Evolutionary conservation across 331 rosid species (phyloP), one percentile per base, ranked within the genome.

Genomic region (Pyrus hybrid): DNA sequence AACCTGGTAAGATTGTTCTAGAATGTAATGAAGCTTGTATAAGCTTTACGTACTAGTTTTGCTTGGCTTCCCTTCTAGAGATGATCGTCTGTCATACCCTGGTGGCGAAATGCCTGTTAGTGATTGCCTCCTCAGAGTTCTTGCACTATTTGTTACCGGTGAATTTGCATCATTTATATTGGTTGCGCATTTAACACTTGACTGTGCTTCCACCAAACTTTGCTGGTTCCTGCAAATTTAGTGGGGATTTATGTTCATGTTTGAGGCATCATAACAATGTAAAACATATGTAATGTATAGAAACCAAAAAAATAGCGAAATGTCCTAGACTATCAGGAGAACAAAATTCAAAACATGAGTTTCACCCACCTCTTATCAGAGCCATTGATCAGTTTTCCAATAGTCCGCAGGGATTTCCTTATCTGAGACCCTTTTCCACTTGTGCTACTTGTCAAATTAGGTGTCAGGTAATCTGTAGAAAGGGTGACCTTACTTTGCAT

Each of bases 371-470:
- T 92, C 81, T 87, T 94, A 20, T 94, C 99, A 67, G 93, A 87
- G 72, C 96, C 96, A 76, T 85, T 94, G 26, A 94, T 94, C 77
- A 94, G 85, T 77, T 94, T 94, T 61, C 99, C 97, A 22, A 94
- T 94, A 56, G 98, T 91, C 83, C 96, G 79, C 66, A 92, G 71
- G 54, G 99, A 90, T 89, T 84, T 94, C 79, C 96, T 85, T 63
- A 94, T 85, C n/a, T 90, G 96, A 13, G 93, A 94, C 28, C 95
- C 96, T 82, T 92, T 94, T 41, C 95, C 93, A 76, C 79, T 86
- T 20, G 88, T 56, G 84, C 87, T 81, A 75, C 82, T 47, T 6
- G 47, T 63, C 74, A 53, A 64, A 73, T 81, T 86, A 33, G 96
- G 84, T 37, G 90, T 83, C 64, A 70, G 81, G 74, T 67, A 80